These are phyloP conservation scores for Medicago truncatula DNA, from an alignment of 306 rosid genomes.

Conservation along the genomic window MtrunA17r5.0-ANR NC_053044.1:22535001-22535500, in stretches of 20 bases:
- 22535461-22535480: not conserved
- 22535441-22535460: not conserved
- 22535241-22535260: constrained; percentile 23
- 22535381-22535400: constrained; percentile 25
- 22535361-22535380: not conserved
- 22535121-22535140: not conserved
- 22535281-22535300: constrained; percentile 37
- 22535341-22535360: constrained; percentile 21
- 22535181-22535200: constrained; percentile 39
- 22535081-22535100: not conserved
- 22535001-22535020: not conserved
- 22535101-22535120: not conserved
- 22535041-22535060: constrained; percentile 29
- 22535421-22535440: constrained; percentile 6
- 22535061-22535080: not conserved
- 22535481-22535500: constrained; percentile 35
- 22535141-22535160: constrained; percentile 13
- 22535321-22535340: constrained; percentile 31
- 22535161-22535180: constrained; percentile 35
- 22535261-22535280: constrained; percentile 11
- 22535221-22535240: constrained; percentile 19
- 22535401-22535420: not conserved
- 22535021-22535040: constrained; percentile 5
- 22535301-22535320: constrained; percentile 14
- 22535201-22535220: not conserved